Conservation (phyloP, 768 basidiomycete genomes). For the Clitopilus passeckerianus region DNA sequence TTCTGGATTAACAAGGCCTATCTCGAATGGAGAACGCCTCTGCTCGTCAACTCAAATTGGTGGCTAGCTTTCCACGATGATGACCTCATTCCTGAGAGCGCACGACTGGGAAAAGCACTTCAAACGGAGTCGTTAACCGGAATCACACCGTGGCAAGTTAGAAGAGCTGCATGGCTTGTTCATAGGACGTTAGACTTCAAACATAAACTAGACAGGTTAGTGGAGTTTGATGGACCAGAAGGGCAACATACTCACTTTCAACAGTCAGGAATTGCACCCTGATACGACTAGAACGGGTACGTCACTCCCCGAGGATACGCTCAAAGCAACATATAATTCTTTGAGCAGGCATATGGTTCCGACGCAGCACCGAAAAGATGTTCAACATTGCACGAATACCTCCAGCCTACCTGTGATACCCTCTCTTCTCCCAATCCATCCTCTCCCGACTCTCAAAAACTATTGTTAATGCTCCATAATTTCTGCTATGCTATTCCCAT, state of each 20-base stretch:
- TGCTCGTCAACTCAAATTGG: slow-evolving; percentile 93
- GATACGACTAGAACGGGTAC: slow-evolving; percentile 70
- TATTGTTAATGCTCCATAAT: slow-evolving; percentile 70
- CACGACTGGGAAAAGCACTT: slow-evolving; percentile 22
- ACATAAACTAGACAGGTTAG: slow-evolving; percentile 53
- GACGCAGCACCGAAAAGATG: slow-evolving; percentile 48
- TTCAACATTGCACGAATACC: slow-evolving; percentile 84
- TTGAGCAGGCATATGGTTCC: slow-evolving; percentile 56
- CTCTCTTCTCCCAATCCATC: slow-evolving; percentile 45
- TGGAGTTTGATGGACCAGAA: background rate
- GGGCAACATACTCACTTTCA: slow-evolving; percentile 2
- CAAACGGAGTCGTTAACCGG: slow-evolving; percentile 33
- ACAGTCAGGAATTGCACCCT: slow-evolving; percentile 64
- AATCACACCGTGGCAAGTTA: slow-evolving; percentile 79
- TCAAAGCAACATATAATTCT: background rate
- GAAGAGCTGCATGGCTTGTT: slow-evolving; percentile 79
- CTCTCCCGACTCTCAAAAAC: slow-evolving; percentile 45
- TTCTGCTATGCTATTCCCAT: slow-evolving; percentile 79
- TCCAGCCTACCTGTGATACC: slow-evolving; percentile 54
- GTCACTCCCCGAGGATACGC: background rate
- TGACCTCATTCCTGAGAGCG: slow-evolving; percentile 45
- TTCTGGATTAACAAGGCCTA: slow-evolving; percentile 90
- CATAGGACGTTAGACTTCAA: slow-evolving; percentile 73
- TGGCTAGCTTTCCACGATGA: slow-evolving; percentile 88
- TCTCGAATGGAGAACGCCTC: slow-evolving; percentile 79